Conservation (phyloP, 2,329 filamentous ascomycete species). For the Cladorrhinum sp. region DNA sequence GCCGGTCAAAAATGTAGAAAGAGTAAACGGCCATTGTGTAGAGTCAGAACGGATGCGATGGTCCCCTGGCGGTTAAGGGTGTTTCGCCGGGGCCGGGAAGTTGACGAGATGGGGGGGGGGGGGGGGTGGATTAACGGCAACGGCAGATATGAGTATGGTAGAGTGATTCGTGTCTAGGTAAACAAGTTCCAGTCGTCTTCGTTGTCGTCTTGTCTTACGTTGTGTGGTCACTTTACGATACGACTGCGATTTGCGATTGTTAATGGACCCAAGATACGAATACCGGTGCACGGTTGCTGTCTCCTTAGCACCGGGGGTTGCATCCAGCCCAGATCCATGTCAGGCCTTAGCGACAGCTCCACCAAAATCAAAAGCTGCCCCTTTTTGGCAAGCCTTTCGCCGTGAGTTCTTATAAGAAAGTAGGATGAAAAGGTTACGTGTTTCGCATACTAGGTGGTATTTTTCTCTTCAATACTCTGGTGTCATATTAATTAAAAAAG, state of each 20-base stretch:
- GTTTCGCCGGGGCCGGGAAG: conserved; percentile 13
- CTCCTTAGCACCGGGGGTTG: neutral
- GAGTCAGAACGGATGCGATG: neutral
- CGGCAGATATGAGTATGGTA: neutral
- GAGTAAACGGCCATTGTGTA: conserved; percentile 84
- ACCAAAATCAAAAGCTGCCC: neutral
- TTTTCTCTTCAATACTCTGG: no score
- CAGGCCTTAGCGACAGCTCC: neutral
- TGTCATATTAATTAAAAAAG: no score
- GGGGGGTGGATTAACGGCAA: neutral
- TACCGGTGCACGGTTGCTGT: neutral
- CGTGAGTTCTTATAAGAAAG: no score
- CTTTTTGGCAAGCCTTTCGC: neutral
- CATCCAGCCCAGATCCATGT: neutral
- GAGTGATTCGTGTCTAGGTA: neutral
- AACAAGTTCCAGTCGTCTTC: neutral
- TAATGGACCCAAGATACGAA: neutral
- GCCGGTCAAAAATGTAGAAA: conserved; percentile 98
- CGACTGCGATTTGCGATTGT: neutral
- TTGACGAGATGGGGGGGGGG: neutral
- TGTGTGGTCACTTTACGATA: neutral
- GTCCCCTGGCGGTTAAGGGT: conserved; percentile 12
- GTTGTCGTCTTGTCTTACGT: neutral
- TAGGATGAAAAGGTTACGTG: no score
- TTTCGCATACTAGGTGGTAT: no score